Evolutionary conservation across 139 green algal species (phyloP), one percentile per base, ranked within the genome.

Genomic region (Pleodorina starrii): DNA sequence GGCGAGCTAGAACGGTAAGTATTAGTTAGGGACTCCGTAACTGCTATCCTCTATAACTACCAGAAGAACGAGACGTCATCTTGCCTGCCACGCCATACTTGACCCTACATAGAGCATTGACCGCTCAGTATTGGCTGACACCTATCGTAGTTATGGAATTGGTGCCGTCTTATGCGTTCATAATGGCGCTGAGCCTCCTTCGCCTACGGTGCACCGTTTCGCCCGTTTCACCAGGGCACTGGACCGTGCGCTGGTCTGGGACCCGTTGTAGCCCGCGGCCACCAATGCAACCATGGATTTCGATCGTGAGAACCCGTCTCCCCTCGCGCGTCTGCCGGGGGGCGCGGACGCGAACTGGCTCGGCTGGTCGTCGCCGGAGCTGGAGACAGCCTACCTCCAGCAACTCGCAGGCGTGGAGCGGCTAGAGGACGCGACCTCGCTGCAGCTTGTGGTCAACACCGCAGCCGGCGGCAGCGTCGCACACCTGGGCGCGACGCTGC

Each of bases 401-500:
- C 85, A 92, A 27, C 73, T 94, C 14, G 81, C 89, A 0, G 91
- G 91, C 6, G 89, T 91, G 0, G 89, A 90, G 29, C 57, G 42
- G 1, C 86, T 94, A 2, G 85, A 88, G 43, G 51, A 89, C 12
- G 90, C 83, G 4, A 72, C 48, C 6, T 87, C 63, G 12, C 50
- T 92, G 76, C 84, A 90, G 57, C 35, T 88, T 0, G 81, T 92
- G 21, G 87, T 91, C 43, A 90, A 94, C 77, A 94, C 89, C 0
- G 25, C 36, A 35, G 42, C 72, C 0, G 42, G 46, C 40, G 87
- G 85, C n/a, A 91, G 59, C 36, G 85, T 94, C 19, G 82, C 69
- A 23, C 91, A 94, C 43, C 69, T 94, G n/a, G 91, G 91, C 29
- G 35, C 6, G 43, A 89, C 87, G 42, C 81, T 95, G 44, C 90